phyloP scores from a whole-genome alignment of 2,329 filamentous ascomycete genomes.

The Onygenales sp. region DNA sequence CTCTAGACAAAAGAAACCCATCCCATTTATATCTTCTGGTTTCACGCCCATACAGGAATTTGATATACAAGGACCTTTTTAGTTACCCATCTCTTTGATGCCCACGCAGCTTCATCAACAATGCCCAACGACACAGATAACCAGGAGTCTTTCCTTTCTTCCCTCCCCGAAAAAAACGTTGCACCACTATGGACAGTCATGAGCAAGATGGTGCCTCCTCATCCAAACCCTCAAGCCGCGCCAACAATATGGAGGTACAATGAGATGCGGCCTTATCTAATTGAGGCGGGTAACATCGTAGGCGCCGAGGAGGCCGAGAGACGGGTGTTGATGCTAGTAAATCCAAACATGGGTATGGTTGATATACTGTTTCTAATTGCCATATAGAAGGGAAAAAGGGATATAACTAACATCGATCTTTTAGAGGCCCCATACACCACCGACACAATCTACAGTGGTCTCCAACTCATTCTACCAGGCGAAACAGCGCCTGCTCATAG shows the following conservation, averaged over 20 bases:
- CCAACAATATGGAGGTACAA: slow-evolving; percentile 32
- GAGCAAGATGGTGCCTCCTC: slow-evolving; percentile 37
- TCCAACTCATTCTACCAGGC: slow-evolving; percentile 48
- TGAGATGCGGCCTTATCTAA: slow-evolving; percentile 24
- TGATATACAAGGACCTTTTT: no score
- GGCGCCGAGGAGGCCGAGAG: slow-evolving; percentile 30
- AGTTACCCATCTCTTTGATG: background rate
- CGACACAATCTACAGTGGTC: slow-evolving; percentile 48
- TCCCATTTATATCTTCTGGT: no score
- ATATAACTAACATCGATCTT: no score
- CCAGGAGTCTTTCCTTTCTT: background rate
- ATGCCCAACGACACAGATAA: background rate
- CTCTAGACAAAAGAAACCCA: no score
- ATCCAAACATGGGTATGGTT: slow-evolving; percentile 18
- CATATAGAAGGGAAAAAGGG: background rate
- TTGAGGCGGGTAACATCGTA: slow-evolving; percentile 27
- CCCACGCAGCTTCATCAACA: background rate
- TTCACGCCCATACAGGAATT: no score
- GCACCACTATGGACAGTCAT: slow-evolving; percentile 42
- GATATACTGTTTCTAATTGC: background rate
- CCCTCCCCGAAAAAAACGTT: background rate
- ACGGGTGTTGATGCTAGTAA: slow-evolving; percentile 33
- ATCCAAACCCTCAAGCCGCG: slow-evolving; percentile 34
- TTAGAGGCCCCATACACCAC: slow-evolving; percentile 43
- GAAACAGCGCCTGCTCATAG: slow-evolving; percentile 48